Evolutionary conservation across 1,139 yeast species (phyloP).

Genomic region (Wickerhamiella pararugosa): DNA sequence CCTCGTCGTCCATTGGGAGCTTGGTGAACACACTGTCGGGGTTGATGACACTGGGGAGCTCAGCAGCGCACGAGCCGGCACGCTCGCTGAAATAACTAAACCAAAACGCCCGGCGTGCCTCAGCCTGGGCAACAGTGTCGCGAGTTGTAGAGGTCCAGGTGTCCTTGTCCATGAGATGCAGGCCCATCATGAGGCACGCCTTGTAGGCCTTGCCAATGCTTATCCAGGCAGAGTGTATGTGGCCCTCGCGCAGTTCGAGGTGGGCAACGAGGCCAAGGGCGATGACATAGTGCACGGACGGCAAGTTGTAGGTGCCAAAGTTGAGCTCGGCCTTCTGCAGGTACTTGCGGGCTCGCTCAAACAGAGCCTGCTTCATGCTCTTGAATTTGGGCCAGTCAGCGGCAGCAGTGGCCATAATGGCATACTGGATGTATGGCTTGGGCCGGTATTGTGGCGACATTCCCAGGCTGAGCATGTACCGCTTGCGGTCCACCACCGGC

Average conservation of each 20-base stretch:
- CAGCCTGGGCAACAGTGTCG: constrained; percentile 18
- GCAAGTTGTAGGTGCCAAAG: neutral
- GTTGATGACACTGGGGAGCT: constrained; percentile 19
- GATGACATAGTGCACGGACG: constrained; percentile 16
- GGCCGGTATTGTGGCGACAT: constrained; percentile 15
- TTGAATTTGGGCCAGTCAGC: constrained; percentile 13
- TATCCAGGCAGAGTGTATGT: constrained; percentile 22
- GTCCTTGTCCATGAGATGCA: constrained; percentile 16
- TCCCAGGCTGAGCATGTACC: constrained; percentile 12
- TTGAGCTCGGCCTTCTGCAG: constrained; percentile 6
- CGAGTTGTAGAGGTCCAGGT: constrained; percentile 5
- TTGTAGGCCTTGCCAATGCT: constrained; percentile 20
- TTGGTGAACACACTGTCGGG: constrained; percentile 16
- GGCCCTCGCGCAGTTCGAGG: constrained; percentile 18
- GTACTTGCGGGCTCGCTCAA: constrained; percentile 19
- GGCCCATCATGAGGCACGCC: constrained; percentile 17
- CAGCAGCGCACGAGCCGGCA: constrained; percentile 19
- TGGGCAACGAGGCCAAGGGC: constrained; percentile 17
- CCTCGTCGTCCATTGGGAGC: constrained; percentile 19
- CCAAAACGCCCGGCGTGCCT: constrained; percentile 23
- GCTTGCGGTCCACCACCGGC: constrained; percentile 16
- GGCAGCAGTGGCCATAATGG: constrained; percentile 20
- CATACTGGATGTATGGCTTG: constrained; percentile 20
- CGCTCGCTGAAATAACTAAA: constrained; percentile 17
- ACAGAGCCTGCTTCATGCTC: constrained; percentile 15